Conservation (phyloP, 2,329 filamentous ascomycete genomes). For the Juglanconis sp. region DNA sequence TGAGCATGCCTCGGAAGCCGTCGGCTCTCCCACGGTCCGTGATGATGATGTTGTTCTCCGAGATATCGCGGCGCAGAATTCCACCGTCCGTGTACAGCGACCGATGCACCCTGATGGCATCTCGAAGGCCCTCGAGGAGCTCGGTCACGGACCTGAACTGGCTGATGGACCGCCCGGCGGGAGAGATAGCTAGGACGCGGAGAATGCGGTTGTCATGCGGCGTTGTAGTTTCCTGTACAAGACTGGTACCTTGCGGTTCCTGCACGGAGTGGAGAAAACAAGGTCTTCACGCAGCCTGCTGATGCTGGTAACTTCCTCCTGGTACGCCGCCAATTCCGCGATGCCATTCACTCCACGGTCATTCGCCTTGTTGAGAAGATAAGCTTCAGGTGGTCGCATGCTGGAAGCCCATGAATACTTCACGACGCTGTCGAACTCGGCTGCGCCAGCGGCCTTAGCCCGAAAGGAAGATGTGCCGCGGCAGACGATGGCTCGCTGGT, state of each 20-base stretch:
- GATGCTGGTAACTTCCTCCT: background rate
- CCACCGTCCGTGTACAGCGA: slow-evolving; percentile 30
- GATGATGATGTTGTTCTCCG: slow-evolving; percentile 37
- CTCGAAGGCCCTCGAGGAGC: slow-evolving; percentile 31
- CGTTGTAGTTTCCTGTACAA: too few species aligned
- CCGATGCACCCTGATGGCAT: slow-evolving; percentile 35
- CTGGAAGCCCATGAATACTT: slow-evolving; percentile 32
- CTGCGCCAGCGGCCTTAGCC: background rate
- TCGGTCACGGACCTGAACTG: slow-evolving; percentile 28
- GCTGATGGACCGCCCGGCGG: slow-evolving; percentile 26
- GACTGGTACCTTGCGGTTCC: background rate
- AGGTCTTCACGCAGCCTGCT: background rate
- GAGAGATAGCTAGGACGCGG: slow-evolving; percentile 29
- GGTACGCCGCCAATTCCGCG: background rate
- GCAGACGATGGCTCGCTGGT: slow-evolving; percentile 21
- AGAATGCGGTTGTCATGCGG: slow-evolving; percentile 28
- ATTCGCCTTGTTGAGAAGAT: slow-evolving; percentile 21
- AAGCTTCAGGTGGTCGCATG: slow-evolving; percentile 24
- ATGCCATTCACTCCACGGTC: background rate
- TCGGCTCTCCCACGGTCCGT: slow-evolving; percentile 16
- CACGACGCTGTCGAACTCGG: slow-evolving; percentile 23
- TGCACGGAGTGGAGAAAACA: background rate
- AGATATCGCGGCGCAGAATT: slow-evolving; percentile 37
- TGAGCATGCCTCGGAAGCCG: slow-evolving; percentile 30
- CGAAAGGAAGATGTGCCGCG: slow-evolving; percentile 25